Evolutionary conservation across 1,284 basidiomycete species (phyloP).

Genomic region (Pseudozyma flocculosa): DNA sequence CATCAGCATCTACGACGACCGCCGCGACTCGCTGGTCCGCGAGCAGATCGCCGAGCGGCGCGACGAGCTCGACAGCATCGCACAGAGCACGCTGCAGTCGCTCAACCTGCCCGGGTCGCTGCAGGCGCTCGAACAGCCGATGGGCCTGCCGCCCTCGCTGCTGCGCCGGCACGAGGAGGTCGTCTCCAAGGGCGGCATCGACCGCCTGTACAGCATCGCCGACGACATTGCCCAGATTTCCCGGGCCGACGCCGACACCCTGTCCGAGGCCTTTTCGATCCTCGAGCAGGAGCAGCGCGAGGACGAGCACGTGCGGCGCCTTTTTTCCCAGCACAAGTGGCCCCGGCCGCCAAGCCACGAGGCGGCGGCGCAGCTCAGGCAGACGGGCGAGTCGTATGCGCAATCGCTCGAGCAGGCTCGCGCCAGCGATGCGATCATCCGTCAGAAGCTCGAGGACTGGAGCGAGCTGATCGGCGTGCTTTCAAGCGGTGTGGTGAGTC

Average conservation of each 20-base stretch:
- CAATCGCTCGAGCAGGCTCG: slow-evolving; percentile 38
- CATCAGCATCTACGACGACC: slow-evolving; percentile 84
- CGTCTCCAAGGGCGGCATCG: slow-evolving; percentile 72
- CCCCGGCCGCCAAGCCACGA: slow-evolving; percentile 63
- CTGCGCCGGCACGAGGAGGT: slow-evolving; percentile 85
- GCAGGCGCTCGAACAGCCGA: slow-evolving; percentile 81
- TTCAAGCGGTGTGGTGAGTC: slow-evolving; percentile 8
- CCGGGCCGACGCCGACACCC: slow-evolving; percentile 66
- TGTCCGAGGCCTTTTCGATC: slow-evolving; percentile 81
- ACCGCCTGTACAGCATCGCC: slow-evolving; percentile 71
- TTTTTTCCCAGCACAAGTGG: slow-evolving; percentile 62
- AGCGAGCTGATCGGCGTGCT: slow-evolving; percentile 23
- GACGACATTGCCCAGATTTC: slow-evolving; percentile 73
- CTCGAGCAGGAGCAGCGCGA: slow-evolving; percentile 85
- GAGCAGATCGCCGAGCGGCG: slow-evolving; percentile 69
- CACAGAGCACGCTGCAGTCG: slow-evolving; percentile 67
- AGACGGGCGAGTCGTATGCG: slow-evolving; percentile 34
- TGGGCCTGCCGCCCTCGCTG: slow-evolving; percentile 83
- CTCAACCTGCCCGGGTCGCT: slow-evolving; percentile 82
- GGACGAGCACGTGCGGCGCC: slow-evolving; percentile 67
- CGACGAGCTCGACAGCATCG: slow-evolving; percentile 68
- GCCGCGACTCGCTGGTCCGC: slow-evolving; percentile 73
- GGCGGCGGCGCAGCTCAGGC: slow-evolving; percentile 57
- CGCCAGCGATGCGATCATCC: slow-evolving; percentile 57
- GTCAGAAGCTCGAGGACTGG: slow-evolving; percentile 59